phyloP scores from a whole-genome alignment of 306 rosid genomes.

The Inga oerstediana region DNA sequence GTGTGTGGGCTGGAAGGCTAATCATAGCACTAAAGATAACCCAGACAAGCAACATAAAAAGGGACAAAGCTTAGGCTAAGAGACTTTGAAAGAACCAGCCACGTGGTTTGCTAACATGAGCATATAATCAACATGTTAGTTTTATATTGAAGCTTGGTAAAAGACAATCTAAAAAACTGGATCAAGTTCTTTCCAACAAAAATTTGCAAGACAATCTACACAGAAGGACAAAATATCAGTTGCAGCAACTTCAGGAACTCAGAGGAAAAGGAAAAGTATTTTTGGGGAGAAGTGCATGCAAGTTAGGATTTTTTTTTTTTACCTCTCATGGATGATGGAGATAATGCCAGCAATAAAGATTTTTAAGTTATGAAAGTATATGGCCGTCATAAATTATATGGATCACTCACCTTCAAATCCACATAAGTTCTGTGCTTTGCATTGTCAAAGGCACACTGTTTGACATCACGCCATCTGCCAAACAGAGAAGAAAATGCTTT shows the following conservation, averaged over 20 bases:
- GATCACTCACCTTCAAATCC: conserved; percentile 67
- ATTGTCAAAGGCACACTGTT: conserved; percentile 66
- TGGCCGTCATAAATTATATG: neutral
- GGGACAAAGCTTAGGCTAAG: neutral
- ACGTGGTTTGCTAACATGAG: neutral
- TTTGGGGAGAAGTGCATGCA: neutral
- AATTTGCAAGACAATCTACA: neutral
- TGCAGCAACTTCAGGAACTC: neutral
- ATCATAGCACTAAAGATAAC: neutral
- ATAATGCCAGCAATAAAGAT: neutral
- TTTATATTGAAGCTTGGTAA: neutral
- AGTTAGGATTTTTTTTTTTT: neutral
- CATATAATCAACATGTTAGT: neutral
- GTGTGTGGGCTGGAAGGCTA: neutral
- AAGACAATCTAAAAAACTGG: neutral
- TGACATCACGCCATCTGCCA: conserved; percentile 74
- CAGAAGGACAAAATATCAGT: neutral
- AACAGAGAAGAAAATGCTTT: neutral
- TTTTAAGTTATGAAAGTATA: neutral
- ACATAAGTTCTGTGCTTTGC: conserved; percentile 76
- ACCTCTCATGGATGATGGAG: neutral
- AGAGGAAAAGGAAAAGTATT: neutral
- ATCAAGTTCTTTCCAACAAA: neutral
- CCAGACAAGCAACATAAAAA: neutral
- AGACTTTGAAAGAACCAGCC: neutral